Base-by-base conservation (phyloP, 331 rosid genomes). In the Rhamnella rubrinervis region DNA sequence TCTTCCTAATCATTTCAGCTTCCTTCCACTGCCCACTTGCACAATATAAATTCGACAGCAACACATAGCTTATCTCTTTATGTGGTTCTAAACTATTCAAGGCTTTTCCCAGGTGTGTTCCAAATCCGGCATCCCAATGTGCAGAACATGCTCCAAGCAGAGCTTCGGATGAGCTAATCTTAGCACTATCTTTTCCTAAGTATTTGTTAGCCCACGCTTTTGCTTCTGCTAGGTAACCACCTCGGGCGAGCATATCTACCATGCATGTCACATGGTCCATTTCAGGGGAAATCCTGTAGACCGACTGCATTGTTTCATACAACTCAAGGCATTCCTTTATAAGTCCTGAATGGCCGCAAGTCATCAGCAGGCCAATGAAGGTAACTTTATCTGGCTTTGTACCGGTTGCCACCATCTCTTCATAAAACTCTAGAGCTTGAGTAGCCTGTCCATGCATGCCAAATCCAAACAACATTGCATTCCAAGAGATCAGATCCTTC, bases 261-360 rank as follows among this genome's bases (percentile, higher is more conserved):
- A 92, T 73, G 86, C 96, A 89, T 46, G 86, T 87, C 63, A 87
- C 82, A 67, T 92, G 97, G 68, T 87, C 92, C 70, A 59, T 74
- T 79, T 80, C 86, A 31, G 67, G 85, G 44, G 80, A 41, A 74
- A 92, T 57, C 59, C 92, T 89, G 70, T 73, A 76, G 59, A 80
- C 87, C 60, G 67, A 81, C 65, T 55, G 70, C 90, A 87, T 85
- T 55, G 87, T 85, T 79, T 79, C 71, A 65, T 84, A 85, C 53
- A 87, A 69, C 18, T 70, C 68, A 38, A 67, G 80, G 35, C 95
- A 86, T 71, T 89, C 80, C n/a, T 81, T 71, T 69, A 87, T 67
- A 39, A 92, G 90, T 66, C 97, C 96, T 62, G 82, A 75, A 65
- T 92, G 97, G 76, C 96, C 89, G 80, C 97, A 89, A 78, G 88